These are phyloP conservation scores for Ophiostoma perfectum DNA, from an alignment of 2,329 filamentous ascomycete genomes.

Conservation along the genomic window DNA sequence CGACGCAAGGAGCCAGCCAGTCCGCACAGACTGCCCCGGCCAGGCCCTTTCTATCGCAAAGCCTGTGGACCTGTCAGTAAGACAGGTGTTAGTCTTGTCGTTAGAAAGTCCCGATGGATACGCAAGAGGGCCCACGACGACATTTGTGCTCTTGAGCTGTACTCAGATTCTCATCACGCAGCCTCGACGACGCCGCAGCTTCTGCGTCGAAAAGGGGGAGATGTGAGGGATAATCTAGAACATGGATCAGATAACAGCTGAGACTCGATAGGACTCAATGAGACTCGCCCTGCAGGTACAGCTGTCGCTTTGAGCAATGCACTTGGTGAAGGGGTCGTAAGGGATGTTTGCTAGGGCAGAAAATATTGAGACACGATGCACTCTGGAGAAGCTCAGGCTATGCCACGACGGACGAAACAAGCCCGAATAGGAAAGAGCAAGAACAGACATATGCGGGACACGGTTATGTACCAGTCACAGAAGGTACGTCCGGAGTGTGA, in stretches of 20 bases:
- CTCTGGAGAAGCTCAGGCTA: not conserved
- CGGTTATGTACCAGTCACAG: not conserved
- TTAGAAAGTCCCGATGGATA: slow-evolving; percentile 11
- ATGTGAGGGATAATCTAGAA: not conserved
- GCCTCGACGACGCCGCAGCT: not conserved
- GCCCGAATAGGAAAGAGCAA: slow-evolving; percentile 2
- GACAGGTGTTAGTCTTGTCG: not conserved
- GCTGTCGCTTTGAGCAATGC: slow-evolving; percentile 5
- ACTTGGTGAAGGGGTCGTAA: not conserved
- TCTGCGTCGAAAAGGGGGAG: not conserved
- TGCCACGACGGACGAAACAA: not conserved
- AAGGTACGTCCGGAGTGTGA: not conserved
- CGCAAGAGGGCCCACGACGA: not conserved
- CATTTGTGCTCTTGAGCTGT: not conserved
- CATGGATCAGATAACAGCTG: not conserved
- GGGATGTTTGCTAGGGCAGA: not conserved
- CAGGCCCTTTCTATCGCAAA: not conserved
- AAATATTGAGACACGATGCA: not conserved
- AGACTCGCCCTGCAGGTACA: not conserved
- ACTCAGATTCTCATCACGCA: not conserved
- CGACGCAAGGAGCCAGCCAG: not conserved
- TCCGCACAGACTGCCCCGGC: not conserved
- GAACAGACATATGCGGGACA: not conserved
- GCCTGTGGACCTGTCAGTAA: slow-evolving; percentile 2
- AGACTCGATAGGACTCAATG: not conserved